Evolutionary conservation across 331 rosid genomes (phyloP).

Genomic region (Stylosanthes scabra): DNA sequence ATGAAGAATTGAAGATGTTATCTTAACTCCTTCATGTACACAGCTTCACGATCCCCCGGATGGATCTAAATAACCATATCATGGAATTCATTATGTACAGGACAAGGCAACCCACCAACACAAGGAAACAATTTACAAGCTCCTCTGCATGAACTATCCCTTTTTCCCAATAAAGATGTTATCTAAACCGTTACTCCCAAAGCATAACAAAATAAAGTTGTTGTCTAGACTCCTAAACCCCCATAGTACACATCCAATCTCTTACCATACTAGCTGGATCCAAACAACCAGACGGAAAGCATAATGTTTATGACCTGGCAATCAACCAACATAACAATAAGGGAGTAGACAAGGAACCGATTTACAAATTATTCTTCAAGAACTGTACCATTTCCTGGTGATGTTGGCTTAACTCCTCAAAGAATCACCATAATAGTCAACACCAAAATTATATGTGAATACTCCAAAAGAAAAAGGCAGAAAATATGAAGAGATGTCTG

Average conservation of each 20-base stretch:
- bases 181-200: background rate
- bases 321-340: conserved; percentile 1
- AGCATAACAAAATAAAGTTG: background rate
- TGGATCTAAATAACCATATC: background rate
- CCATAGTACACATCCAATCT: no score
- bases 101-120: background rate
- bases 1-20: background rate
- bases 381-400: background rate
- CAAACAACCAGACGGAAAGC: conserved; percentile 21
- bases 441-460: background rate
- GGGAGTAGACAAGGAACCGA: background rate
- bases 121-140: background rate
- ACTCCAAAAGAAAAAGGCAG: conserved; percentile 3
- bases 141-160: background rate
- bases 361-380: background rate
- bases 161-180: background rate
- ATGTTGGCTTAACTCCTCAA: conserved; percentile 26
- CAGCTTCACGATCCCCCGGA: no score
- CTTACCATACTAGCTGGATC: no score
- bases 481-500: conserved; percentile 13
- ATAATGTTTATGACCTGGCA: conserved; percentile 1
- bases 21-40: conserved; percentile 19
- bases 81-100: conserved; percentile 15
- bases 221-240: background rate
- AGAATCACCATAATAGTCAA: conserved; percentile 1